Base-by-base conservation (phyloP, 805 yeast species). In the Wickerhamiella bombiphila region DNA sequence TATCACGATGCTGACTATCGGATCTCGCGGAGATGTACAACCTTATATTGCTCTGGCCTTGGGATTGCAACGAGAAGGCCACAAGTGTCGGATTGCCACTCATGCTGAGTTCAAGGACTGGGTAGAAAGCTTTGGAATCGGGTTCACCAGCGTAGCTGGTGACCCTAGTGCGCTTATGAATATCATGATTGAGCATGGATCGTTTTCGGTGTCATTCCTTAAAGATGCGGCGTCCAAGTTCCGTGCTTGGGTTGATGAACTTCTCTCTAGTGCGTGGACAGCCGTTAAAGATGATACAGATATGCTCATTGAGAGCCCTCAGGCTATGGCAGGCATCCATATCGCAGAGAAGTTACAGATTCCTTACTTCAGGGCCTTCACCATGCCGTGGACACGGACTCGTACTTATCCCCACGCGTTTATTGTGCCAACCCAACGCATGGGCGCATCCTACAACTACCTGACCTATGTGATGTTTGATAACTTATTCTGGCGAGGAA, bases 381-480 rank as follows among this genome's bases (percentile, higher is more conserved):
- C 97, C 0, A 88, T 88, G 97, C 97, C 97, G 0, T 88, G 97
- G 97, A 82, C 96, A 0, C 62, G 94, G 43, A 86, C 97, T 1
- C 67, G 93, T 47, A 93, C 95, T 0, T 88, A 88, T 54, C 96
- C 96, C 1, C 96, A 88, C 63, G 96, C 97, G 0, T 85, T 88
- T 46, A 74, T 86, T 54, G 94, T 82, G 5, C 95, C 97, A 0
- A 95, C 85, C 42, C 93, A 81, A 57, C 82, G 79, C 53, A 70
- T 79, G 55, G 95, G 95, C 8, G 95, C 96, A 2, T 78, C 86
- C 7, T 88, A 88, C 59, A 88, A 88, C 54, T 81, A 82, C 52
- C 64, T 88, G 60, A 85, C 96, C 0, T 94, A 88, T 59, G 88
- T 85, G 5, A 72, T 88, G 61, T 88, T 86, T 61, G 97, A 88